Evolutionary conservation across 371 early-diverging fungal species (phyloP).

Genomic region (Lichtheimia corymbifera): DNA sequence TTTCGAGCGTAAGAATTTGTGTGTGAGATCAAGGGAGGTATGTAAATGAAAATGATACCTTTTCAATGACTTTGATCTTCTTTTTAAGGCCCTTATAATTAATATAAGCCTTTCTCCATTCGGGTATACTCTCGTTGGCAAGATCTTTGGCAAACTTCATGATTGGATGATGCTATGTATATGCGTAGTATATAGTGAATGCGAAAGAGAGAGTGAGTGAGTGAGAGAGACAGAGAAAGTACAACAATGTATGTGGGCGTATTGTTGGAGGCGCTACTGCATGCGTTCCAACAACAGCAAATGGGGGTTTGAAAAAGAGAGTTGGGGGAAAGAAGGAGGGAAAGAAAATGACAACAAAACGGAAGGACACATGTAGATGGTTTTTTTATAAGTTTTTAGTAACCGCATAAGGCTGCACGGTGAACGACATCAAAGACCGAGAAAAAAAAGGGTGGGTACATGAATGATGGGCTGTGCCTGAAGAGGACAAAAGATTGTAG

Average conservation of each 20-base stretch:
- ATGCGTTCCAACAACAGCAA: too few relatives aligned
- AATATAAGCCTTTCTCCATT: constrained; percentile 82
- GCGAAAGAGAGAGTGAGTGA: not conserved
- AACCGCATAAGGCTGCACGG: too few relatives aligned
- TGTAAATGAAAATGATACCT: constrained; percentile 20
- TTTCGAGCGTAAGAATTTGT: too few relatives aligned
- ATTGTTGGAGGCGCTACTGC: too few relatives aligned
- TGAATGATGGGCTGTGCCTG: too few relatives aligned
- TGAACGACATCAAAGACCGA: too few relatives aligned
- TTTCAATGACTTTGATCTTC: constrained; percentile 61
- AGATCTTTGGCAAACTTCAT: constrained; percentile 88
- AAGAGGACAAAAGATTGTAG: constrained; percentile 3
- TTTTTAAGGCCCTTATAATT: constrained; percentile 76
- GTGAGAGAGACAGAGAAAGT: not conserved
- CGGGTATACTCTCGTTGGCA: constrained; percentile 76
- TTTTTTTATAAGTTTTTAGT: too few relatives aligned
- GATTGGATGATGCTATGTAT: not conserved
- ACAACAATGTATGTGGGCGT: not conserved
- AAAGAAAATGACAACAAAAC: not conserved
- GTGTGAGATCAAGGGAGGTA: too few relatives aligned
- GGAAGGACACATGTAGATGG: not conserved
- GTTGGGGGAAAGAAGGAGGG: not conserved
- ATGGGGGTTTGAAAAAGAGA: not conserved
- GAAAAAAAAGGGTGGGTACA: too few relatives aligned
- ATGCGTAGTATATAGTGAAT: not conserved